Percentiles rank a stretch among this genome's conserved stretches.
Conservation (phyloP, 495 filamentous ascomycete species). For the Cladorrhinum samala region DNA sequence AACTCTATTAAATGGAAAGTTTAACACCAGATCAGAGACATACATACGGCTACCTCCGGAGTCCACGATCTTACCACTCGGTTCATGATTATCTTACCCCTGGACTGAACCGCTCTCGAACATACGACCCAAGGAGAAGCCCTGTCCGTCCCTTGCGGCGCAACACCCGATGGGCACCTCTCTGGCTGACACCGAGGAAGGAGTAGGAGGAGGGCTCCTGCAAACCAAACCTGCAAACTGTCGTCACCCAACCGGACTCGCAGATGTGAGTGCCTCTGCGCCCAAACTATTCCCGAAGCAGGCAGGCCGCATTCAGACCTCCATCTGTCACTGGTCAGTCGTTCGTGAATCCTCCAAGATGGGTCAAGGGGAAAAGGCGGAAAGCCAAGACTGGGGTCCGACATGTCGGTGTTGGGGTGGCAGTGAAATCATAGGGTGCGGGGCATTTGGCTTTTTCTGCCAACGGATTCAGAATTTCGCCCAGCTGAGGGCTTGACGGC, state of each 20-base stretch:
- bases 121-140: not conserved
- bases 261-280: no score
- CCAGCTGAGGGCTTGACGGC: not conserved
- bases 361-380: not conserved
- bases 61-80: not conserved
- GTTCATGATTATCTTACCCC: not conserved
- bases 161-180: not conserved
- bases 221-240: not conserved
- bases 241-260: slow-evolving; percentile 17
- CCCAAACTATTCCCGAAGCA: not conserved
- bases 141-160: not conserved
- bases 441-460: not conserved
- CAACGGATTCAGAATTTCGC: slow-evolving; percentile 20
- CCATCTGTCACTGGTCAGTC: not conserved
- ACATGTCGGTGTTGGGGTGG: slow-evolving; percentile 4
- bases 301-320: not conserved
- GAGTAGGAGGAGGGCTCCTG: no score
- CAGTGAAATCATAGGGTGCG: slow-evolving; percentile 22
- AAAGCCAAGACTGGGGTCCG: slow-evolving; percentile 3
- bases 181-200: not conserved
- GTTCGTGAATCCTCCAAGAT: no score
- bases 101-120: not conserved
- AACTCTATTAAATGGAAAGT: not conserved
- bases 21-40: not conserved
- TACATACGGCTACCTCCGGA: not conserved